These are phyloP conservation scores for Bathelium albidoporum DNA, from an alignment of 495 filamentous ascomycete species.

Conservation along the genomic window DNA sequence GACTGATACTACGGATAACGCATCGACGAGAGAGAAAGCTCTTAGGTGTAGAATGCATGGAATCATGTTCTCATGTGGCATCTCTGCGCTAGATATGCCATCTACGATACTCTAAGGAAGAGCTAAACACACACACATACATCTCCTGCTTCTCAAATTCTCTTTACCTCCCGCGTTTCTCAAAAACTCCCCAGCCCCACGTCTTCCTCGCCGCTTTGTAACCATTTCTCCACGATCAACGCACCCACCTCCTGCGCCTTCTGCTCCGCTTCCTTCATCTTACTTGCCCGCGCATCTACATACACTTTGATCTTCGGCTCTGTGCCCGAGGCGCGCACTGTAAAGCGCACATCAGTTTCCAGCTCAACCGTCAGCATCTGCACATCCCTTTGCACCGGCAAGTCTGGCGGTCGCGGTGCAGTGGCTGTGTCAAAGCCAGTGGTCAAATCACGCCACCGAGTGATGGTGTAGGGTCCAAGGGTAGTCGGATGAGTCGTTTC, in stretches of 20 bases:
- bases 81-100: too few species aligned
- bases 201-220: too few species aligned
- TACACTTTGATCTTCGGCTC: conserved; percentile 48
- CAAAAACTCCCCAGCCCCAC: too few species aligned
- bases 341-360: conserved; percentile 52
- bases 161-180: too few species aligned
- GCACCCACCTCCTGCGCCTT: conserved; percentile 45
- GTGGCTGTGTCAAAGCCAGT: conserved; percentile 52
- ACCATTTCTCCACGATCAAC: conserved; percentile 49
- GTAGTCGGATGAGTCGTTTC: conserved; percentile 28
- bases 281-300: conserved; percentile 25
- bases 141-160: too few species aligned
- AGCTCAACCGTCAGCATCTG: conserved; percentile 69
- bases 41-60: too few species aligned
- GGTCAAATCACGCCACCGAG: conserved; percentile 60
- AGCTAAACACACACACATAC: too few species aligned
- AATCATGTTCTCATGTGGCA: too few species aligned
- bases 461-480: conserved; percentile 43
- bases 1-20: too few species aligned
- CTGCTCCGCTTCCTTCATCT: conserved; percentile 35
- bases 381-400: conserved; percentile 48
- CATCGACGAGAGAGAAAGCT: too few species aligned
- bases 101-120: too few species aligned
- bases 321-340: conserved; percentile 57
- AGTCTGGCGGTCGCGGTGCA: conserved; percentile 41